Percentiles rank a stretch among this genome's conserved stretches.
Evolutionary conservation across 208 protist genomes (phyloP).

Genomic region (Leishmania aethiopica): DNA sequence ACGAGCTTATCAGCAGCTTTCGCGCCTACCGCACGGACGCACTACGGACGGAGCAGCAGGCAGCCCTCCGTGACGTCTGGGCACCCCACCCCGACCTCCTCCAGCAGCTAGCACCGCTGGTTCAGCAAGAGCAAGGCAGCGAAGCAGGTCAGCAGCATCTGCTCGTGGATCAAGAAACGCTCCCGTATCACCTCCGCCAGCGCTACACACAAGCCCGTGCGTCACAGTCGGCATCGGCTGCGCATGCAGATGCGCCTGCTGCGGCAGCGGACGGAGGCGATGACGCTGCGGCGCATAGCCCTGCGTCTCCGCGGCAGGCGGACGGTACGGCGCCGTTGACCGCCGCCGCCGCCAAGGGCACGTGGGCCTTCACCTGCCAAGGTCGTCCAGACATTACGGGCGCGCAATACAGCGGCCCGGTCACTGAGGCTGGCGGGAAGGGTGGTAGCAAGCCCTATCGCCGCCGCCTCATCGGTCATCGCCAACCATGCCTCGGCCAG

Average conservation of each 20-base stretch:
- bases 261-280: not conserved
- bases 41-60: constrained; percentile 43
- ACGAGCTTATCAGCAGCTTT: constrained; percentile 86
- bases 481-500: constrained; percentile 69
- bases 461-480: constrained; percentile 40
- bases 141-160: constrained; percentile 26
- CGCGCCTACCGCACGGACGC: constrained; percentile 80
- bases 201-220: constrained; percentile 6
- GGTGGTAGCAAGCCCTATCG: not conserved
- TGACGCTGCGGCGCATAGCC: not conserved
- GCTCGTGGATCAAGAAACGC: constrained; percentile 62
- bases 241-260: not conserved
- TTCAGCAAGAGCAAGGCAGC: constrained; percentile 23
- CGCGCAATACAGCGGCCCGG: not conserved
- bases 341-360: constrained; percentile 20
- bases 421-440: not conserved
- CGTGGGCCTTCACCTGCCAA: constrained; percentile 51
- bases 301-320: constrained; percentile 4
- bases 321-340: not conserved
- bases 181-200: constrained; percentile 43
- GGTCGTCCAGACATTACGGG: constrained; percentile 24
- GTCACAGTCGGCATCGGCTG: constrained; percentile 7
- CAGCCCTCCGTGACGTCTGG: constrained; percentile 40
- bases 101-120: constrained; percentile 53
- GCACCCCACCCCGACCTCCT: constrained; percentile 76